Evolutionary conservation across 192 early-diverging fungal genomes (phyloP), one percentile per base, ranked within the genome.

Genomic region (Backusella parvicylindrica): DNA sequence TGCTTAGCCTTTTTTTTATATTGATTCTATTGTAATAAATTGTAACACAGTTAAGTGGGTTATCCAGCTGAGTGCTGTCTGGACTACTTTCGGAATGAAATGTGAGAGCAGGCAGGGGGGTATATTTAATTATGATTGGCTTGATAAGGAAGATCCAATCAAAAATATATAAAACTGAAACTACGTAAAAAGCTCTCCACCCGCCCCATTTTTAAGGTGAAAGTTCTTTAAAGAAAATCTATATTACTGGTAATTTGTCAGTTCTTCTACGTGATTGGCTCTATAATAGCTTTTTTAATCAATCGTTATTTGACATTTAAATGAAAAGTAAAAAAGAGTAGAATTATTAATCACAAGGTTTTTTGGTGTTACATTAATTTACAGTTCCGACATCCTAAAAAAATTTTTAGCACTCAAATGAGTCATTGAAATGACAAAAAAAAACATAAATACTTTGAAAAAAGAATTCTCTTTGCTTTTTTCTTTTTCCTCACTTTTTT

Each of bases 391-490:
- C 23, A 12, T 26, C 26, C n/a, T 21, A 60, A 60, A 60, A 60
- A 60, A 12, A 4, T 26, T 43, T 60, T 60, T 60, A 60, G 23
- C 53, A 60, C 53, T 26, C 53, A 60, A 50, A 47, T 60, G 53
- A 60, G 18, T 60, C 53, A 60, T 60, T 60, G 21, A 60, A 60
- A 60, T 60, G 13, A 28, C 53, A 60, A 60, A 28, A 56, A 53
- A 60, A 60, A 60, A 26, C 53, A 60, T 60, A 60, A 60, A 60
- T 60, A 60, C 53, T 60, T 43, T 60, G 11, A 60, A 60, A 60
- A 47, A 47, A 47, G 2, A 13, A 15, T 26, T 28, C 26, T 60
- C 23, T 60, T 60, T 26, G 0, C 41, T 28, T 23, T 60, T 60
- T 60, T 60, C 26, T 28, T 60, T 60, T 56, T 56, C 53, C 28